phyloP scores from a whole-genome alignment of 768 basidiomycete genomes.

The Lactarius vividus region DNA sequence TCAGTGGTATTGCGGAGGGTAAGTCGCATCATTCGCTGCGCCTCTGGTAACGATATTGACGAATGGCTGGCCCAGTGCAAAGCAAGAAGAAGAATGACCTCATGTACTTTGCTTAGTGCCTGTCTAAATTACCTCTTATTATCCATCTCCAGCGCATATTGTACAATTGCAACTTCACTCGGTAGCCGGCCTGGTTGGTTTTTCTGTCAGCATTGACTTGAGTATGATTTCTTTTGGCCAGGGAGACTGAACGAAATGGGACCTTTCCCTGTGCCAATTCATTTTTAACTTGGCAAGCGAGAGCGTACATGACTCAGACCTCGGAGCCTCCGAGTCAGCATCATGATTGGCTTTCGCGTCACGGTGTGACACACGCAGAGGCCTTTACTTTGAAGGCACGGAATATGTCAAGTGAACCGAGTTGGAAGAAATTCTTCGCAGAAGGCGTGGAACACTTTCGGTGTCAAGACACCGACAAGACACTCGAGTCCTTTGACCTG shows the following conservation, averaged over 20 bases:
- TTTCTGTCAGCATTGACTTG: neutral
- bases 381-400: too few relatives aligned
- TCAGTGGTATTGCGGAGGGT: constrained; percentile 90
- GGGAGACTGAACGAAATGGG: too few relatives aligned
- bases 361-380: neutral
- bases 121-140: constrained; percentile 16
- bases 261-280: too few relatives aligned
- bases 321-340: too few relatives aligned
- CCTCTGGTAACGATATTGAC: constrained; percentile 17
- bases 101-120: constrained; percentile 81
- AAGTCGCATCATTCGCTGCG: constrained; percentile 29
- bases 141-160: constrained; percentile 16
- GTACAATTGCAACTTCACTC: constrained; percentile 13
- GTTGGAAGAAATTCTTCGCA: constrained; percentile 15
- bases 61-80: constrained; percentile 63
- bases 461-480: constrained; percentile 4
- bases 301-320: too few relatives aligned
- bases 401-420: constrained; percentile 10
- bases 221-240: neutral
- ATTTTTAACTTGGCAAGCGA: too few relatives aligned
- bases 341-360: neutral
- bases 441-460: constrained; percentile 13
- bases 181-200: neutral
- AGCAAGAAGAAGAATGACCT: constrained; percentile 99
- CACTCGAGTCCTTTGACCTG: constrained; percentile 15